These are phyloP conservation scores for Chamaecyparis obtusa DNA, from an alignment of 75 land plant genomes.

Conservation along the genomic window DNA sequence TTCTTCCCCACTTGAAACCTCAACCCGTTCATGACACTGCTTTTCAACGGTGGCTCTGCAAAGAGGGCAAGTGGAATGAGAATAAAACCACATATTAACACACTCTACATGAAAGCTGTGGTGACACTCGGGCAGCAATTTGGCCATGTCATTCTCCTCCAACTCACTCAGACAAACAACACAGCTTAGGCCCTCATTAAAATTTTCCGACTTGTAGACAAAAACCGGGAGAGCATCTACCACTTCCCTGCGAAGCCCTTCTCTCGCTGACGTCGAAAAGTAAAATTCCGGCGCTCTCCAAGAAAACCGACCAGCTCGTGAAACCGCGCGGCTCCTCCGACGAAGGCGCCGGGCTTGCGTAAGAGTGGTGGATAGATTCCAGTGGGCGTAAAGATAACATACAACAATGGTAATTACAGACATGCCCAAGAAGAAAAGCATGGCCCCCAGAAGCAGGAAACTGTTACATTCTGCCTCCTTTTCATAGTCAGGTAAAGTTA, in stretches of 20 bases:
- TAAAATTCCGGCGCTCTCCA: not conserved
- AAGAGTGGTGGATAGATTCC: not conserved
- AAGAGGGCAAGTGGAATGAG: conserved; percentile 82
- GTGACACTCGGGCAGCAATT: conserved; percentile 31
- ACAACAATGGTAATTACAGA: not conserved
- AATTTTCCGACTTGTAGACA: not conserved
- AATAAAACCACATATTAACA: conserved; percentile 76
- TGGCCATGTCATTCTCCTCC: conserved; percentile 29
- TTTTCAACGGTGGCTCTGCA: conserved; percentile 48
- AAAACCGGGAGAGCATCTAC: conserved; percentile 33
- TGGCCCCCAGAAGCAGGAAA: too few species aligned
- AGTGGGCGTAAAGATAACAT: too few species aligned
- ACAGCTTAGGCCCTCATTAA: not conserved
- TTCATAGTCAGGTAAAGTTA: too few species aligned
- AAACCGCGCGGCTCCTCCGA: too few species aligned
- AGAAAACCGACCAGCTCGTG: not conserved
- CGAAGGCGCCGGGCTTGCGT: not conserved
- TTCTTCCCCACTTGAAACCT: too few species aligned
- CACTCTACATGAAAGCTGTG: conserved; percentile 84
- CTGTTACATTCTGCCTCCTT: too few species aligned
- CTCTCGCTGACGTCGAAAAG: not conserved
- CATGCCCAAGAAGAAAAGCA: not conserved
- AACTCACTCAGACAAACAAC: conserved; percentile 1
- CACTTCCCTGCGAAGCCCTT: conserved; percentile 22
- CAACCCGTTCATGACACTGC: too few species aligned